Evolutionary conservation across 805 yeast genomes (phyloP).

Genomic region (Lachancea cidri): DNA sequence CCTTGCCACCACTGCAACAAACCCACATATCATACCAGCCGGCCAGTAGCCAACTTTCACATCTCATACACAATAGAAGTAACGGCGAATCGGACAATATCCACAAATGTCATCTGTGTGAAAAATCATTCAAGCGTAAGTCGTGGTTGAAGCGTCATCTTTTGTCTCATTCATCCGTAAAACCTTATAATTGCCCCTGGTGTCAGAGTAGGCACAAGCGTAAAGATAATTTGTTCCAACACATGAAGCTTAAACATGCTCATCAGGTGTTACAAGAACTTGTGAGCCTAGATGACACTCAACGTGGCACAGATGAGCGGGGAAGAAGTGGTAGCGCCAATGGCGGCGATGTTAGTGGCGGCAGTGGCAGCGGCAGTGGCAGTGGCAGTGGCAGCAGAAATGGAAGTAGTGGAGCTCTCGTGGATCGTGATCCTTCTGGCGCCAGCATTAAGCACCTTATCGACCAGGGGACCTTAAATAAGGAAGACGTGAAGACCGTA

Average conservation of each 20-base stretch:
- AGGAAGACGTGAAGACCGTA: conserved; percentile 28
- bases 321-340: not conserved
- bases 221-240: conserved; percentile 31
- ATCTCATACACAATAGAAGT: not conserved
- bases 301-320: not conserved
- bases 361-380: conserved; percentile 1
- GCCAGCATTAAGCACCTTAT: conserved; percentile 21
- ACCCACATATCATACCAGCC: not conserved
- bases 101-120: conserved; percentile 30
- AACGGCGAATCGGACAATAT: conserved; percentile 5
- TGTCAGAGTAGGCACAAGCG: conserved; percentile 31
- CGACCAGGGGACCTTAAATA: conserved; percentile 24
- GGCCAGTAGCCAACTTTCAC: not conserved
- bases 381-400: not conserved
- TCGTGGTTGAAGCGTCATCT: conserved; percentile 32
- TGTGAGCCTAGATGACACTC: not conserved
- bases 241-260: conserved; percentile 30
- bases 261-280: conserved; percentile 23
- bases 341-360: conserved; percentile 3
- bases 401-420: not conserved
- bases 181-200: conserved; percentile 29
- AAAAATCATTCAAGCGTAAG: conserved; percentile 27
- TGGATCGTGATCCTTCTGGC: conserved; percentile 1
- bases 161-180: conserved; percentile 25
- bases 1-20: not conserved